phyloP scores from a whole-genome alignment of 2,329 filamentous ascomycete genomes.

The Fusarium pseudograminearum region DNA sequence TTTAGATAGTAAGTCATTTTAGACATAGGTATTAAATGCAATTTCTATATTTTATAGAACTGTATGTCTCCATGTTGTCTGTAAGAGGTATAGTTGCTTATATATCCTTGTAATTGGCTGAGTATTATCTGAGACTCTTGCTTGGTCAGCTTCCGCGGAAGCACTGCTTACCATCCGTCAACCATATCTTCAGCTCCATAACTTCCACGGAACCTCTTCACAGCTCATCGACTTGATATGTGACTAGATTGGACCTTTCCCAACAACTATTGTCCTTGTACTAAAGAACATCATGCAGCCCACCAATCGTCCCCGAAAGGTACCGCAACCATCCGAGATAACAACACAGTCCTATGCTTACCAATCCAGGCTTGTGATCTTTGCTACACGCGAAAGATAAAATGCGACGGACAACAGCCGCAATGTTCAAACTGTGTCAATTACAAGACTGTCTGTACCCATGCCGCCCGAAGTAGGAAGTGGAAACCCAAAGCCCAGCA shows the following conservation, averaged over 20 bases:
- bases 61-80: background rate
- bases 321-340: background rate
- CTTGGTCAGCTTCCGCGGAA: conserved; percentile 29
- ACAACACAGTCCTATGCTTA: background rate
- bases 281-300: background rate
- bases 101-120: background rate
- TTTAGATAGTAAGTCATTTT: accelerated
- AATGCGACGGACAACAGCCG: conserved; percentile 11
- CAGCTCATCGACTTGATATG: background rate
- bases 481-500: conserved; percentile 9
- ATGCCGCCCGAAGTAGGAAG: conserved; percentile 1
- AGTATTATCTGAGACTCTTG: background rate
- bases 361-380: conserved; percentile 6
- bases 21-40: accelerated
- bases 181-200: background rate
- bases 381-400: conserved; percentile 22
- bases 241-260: accelerated
- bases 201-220: background rate
- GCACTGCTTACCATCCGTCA: background rate
- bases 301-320: background rate
- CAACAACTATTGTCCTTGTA: accelerated
- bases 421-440: conserved; percentile 17
- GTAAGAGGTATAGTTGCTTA: background rate
- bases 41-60: background rate
- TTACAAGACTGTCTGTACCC: conserved; percentile 1